These are phyloP conservation scores for Hypoxylon sp. DNA, from an alignment of 2,329 filamentous ascomycete genomes.

Conservation along the genomic window DNA sequence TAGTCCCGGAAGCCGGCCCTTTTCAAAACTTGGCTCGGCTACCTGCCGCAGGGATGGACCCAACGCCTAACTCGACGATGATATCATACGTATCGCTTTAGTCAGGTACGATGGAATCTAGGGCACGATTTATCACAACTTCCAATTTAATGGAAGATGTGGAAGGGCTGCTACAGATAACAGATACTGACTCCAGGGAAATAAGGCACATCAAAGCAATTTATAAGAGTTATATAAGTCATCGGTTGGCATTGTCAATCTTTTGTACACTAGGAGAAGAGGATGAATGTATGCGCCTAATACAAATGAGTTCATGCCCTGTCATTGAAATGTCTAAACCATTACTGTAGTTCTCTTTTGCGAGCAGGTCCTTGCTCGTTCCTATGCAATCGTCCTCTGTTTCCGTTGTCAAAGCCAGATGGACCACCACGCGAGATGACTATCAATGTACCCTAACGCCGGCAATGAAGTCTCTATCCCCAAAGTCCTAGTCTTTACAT, in stretches of 20 bases:
- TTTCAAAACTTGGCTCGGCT: conserved; percentile 29
- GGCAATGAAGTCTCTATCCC: conserved; percentile 49
- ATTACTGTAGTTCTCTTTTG: conserved; percentile 34
- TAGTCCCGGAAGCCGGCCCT: conserved; percentile 32
- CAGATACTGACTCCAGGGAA: not conserved
- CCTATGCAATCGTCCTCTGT: conserved; percentile 30
- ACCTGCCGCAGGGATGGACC: conserved; percentile 27
- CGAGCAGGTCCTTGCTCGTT: conserved; percentile 33
- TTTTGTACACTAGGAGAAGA: conserved; percentile 2
- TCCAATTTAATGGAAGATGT: not conserved
- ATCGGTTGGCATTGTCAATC: not conserved
- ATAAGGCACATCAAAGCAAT: not conserved
- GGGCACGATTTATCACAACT: not conserved
- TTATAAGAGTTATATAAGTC: not conserved
- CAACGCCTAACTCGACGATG: conserved; percentile 21
- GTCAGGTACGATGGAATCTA: conserved; percentile 12
- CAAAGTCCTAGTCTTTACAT: conserved; percentile 47
- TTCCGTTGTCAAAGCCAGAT: conserved; percentile 22
- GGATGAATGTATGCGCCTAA: conserved; percentile 1
- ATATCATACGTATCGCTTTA: conserved; percentile 25
- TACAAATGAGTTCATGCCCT: conserved; percentile 34
- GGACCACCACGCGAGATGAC: conserved; percentile 36
- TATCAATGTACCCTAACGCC: conserved; percentile 47
- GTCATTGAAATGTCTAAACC: conserved; percentile 37
- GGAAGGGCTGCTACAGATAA: not conserved